These are phyloP conservation scores for Fragaria vesca DNA, from an alignment of 306 rosid species.

Conservation along the genomic window DNA sequence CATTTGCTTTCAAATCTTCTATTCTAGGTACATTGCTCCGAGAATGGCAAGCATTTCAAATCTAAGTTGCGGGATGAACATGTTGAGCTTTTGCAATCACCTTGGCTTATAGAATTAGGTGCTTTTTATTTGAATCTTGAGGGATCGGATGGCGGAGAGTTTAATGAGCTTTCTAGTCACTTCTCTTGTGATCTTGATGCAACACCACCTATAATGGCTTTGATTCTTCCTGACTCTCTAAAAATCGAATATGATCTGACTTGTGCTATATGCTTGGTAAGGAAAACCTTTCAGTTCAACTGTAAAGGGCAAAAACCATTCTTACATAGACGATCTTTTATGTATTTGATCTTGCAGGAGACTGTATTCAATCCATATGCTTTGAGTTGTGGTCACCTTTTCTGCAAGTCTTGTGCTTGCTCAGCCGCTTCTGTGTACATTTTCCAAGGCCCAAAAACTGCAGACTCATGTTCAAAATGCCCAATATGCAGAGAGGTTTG, in stretches of 20 bases:
- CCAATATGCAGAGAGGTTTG: conserved; percentile 95
- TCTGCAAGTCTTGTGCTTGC: conserved; percentile 93
- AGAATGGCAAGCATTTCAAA: conserved; percentile 68
- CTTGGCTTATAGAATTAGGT: conserved; percentile 91
- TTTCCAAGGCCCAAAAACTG: conserved; percentile 74
- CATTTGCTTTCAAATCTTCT: conserved; percentile 12
- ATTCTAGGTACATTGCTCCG: conserved; percentile 67
- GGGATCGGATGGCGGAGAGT: conserved; percentile 41
- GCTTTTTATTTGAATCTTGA: conserved; percentile 74
- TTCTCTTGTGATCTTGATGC: conserved; percentile 52
- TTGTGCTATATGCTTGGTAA: conserved; percentile 93
- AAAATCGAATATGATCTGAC: conserved; percentile 69
- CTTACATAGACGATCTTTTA: conserved; percentile 12
- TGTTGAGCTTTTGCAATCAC: conserved; percentile 82
- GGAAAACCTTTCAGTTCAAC: conserved; percentile 25
- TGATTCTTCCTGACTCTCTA: conserved; percentile 67
- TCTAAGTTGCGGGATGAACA: conserved; percentile 71
- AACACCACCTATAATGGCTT: conserved; percentile 46
- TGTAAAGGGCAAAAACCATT: conserved; percentile 3
- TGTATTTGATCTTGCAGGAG: conserved; percentile 49
- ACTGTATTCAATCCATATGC: conserved; percentile 77
- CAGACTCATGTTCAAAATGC: conserved; percentile 60
- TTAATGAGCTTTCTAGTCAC: conserved; percentile 48
- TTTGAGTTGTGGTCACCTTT: conserved; percentile 84
- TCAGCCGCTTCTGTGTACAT: conserved; percentile 78